Percentiles rank a stretch among this genome's conserved stretches.
phyloP scores from a whole-genome alignment of 2,329 filamentous ascomycete genomes.

The Colletotrichum chlorophyti region DNA sequence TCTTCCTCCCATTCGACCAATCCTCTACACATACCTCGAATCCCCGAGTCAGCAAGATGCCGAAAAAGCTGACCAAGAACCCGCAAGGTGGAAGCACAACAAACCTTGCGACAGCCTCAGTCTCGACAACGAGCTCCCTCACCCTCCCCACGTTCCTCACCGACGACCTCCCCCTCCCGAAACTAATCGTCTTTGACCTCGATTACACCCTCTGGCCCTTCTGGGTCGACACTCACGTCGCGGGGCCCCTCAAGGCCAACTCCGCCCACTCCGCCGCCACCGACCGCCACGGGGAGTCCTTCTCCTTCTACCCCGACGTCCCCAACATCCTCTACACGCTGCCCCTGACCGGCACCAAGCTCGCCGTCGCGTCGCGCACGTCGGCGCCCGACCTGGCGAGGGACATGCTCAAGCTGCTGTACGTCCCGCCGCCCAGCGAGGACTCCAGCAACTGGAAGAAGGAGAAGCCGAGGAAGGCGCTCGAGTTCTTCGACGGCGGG shows the following conservation, averaged over 20 bases:
- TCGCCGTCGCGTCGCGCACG: constrained; percentile 84
- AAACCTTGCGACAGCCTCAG: constrained; percentile 32
- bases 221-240: constrained; percentile 94
- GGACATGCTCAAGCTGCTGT: constrained; percentile 79
- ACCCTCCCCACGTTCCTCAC: constrained; percentile 50
- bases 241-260: constrained; percentile 69
- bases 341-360: constrained; percentile 49
- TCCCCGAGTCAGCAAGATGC: constrained; percentile 34
- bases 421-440: constrained; percentile 52
- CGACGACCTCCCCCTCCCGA: constrained; percentile 74
- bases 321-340: constrained; percentile 71
- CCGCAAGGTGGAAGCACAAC: constrained; percentile 31
- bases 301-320: constrained; percentile 74
- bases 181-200: constrained; percentile 89
- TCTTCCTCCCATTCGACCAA: too few species aligned
- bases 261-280: constrained; percentile 48
- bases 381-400: constrained; percentile 79
- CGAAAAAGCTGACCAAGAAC: constrained; percentile 40
- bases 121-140: constrained; percentile 32
- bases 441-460: constrained; percentile 32
- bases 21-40: too few species aligned
- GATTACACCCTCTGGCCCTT: constrained; percentile 99
- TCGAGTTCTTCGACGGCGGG: constrained; percentile 66
- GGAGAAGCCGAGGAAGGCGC: constrained; percentile 50
- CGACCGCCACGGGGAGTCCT: constrained; percentile 69